Percentiles rank a stretch among this genome's conserved stretches.
phyloP scores from a whole-genome alignment of 2,329 filamentous ascomycete species.

The Phoma sp. region DNA sequence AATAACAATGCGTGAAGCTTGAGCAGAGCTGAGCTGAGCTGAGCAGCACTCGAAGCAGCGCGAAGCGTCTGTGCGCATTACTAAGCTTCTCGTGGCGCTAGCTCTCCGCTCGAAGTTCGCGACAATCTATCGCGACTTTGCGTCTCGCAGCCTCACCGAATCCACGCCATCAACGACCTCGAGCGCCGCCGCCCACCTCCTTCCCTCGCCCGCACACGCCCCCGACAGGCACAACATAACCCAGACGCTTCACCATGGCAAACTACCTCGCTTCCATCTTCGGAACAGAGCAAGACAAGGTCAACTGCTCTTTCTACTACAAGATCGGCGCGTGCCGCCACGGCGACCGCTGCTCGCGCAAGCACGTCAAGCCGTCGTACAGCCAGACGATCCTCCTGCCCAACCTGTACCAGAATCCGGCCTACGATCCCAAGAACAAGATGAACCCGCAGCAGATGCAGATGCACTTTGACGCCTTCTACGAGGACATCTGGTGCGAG shows the following conservation, averaged over 20 bases:
- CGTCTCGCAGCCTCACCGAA: constrained; percentile 14
- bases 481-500: constrained; percentile 99
- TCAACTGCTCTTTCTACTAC: constrained; percentile 99
- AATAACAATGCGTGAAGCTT: not conserved
- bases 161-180: constrained; percentile 8
- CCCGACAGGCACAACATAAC: not conserved
- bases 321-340: constrained; percentile 99
- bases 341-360: constrained; percentile 96
- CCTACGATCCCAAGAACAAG: constrained; percentile 94
- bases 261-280: constrained; percentile 99
- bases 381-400: constrained; percentile 96
- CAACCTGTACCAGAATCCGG: constrained; percentile 98
- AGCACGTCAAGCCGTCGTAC: constrained; percentile 99
- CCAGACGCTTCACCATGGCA: constrained; percentile 67
- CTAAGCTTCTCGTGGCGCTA: constrained; percentile 18
- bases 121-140: constrained; percentile 27
- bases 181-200: constrained; percentile 1
- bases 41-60: constrained; percentile 10
- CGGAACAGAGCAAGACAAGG: constrained; percentile 98
- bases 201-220: not conserved
- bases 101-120: constrained; percentile 19
- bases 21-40: too few species aligned
- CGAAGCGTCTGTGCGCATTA: constrained; percentile 19
- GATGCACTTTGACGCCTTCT: constrained; percentile 99
- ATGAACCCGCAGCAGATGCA: constrained; percentile 97